Percentiles rank a stretch among this genome's conserved stretches.
Conservation (phyloP, 2,329 filamentous ascomycete genomes). For the Fusarium zealandicum region DNA sequence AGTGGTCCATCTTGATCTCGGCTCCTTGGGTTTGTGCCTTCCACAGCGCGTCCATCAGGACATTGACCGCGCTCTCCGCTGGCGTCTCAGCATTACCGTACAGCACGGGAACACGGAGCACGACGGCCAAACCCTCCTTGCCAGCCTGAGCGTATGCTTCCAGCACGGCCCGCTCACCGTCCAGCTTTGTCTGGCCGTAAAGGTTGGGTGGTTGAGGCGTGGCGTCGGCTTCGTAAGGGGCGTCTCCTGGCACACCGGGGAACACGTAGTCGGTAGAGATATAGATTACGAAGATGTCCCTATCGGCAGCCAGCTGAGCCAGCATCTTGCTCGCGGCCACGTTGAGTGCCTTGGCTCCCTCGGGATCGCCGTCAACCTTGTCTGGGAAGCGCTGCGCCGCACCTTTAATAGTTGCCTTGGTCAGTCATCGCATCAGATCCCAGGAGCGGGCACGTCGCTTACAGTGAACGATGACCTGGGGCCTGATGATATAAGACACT, state of each 20-base stretch:
- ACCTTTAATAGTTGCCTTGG: constrained; percentile 55
- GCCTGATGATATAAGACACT: constrained; percentile 54
- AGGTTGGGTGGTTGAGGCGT: constrained; percentile 76
- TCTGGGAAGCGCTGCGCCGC: constrained; percentile 90
- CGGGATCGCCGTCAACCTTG: constrained; percentile 80
- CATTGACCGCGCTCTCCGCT: constrained; percentile 83
- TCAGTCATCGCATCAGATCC: constrained; percentile 22
- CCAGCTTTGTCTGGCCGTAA: constrained; percentile 70
- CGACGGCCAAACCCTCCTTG: constrained; percentile 65
- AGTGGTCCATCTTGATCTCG: constrained; percentile 82
- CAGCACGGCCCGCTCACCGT: constrained; percentile 71
- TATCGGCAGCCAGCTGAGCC: constrained; percentile 68
- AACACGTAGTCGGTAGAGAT: constrained; percentile 88
- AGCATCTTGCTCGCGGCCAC: constrained; percentile 73
- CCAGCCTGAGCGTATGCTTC: constrained; percentile 60
- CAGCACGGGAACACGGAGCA: constrained; percentile 82
- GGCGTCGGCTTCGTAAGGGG: constrained; percentile 76
- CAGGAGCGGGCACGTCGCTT: constrained; percentile 41
- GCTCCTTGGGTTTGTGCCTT: constrained; percentile 71
- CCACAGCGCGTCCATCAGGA: constrained; percentile 78
- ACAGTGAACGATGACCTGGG: constrained; percentile 84
- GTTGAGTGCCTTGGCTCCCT: constrained; percentile 76
- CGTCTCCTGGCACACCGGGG: constrained; percentile 75
- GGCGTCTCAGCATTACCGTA: constrained; percentile 78
- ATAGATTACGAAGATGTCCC: constrained; percentile 72